phyloP scores from a whole-genome alignment of 257 asterid species.

The Ballota nigra region DNA sequence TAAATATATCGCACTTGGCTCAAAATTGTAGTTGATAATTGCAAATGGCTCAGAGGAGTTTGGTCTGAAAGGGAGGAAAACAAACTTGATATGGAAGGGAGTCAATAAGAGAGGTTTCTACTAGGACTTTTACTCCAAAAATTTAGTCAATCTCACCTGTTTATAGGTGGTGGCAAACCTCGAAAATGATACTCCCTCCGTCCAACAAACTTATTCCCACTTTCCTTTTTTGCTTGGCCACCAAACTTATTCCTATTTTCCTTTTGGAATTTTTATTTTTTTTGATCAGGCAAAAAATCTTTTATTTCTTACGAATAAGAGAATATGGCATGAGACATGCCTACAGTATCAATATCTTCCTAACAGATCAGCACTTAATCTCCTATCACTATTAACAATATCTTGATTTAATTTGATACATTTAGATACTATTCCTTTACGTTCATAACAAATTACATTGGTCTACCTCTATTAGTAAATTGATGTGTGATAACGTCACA shows the following conservation, averaged over 20 bases:
- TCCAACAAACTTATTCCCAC: no score
- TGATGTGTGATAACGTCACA: background rate
- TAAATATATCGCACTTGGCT: background rate
- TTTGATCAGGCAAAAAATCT: no score
- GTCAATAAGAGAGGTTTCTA: background rate
- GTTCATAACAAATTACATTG: background rate
- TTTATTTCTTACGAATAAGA: no score
- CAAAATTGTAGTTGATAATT: background rate
- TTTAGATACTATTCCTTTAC: background rate
- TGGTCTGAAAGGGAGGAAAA: background rate
- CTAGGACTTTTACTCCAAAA: background rate
- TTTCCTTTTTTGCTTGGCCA: no score
- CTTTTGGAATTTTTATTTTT: no score
- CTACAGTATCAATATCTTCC: no score
- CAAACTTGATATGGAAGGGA: background rate
- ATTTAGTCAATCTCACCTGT: background rate
- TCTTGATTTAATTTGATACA: background rate
- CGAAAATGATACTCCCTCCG: background rate
- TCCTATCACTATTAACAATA: background rate
- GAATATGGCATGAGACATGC: no score
- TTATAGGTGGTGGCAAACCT: background rate
- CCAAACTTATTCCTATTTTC: no score
- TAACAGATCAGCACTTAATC: no score
- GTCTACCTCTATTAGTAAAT: background rate
- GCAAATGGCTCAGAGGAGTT: slow-evolving; percentile 5